These are phyloP conservation scores for Stachybotrys echinatus DNA, from an alignment of 2,329 filamentous ascomycete genomes.

Conservation along the genomic window DNA sequence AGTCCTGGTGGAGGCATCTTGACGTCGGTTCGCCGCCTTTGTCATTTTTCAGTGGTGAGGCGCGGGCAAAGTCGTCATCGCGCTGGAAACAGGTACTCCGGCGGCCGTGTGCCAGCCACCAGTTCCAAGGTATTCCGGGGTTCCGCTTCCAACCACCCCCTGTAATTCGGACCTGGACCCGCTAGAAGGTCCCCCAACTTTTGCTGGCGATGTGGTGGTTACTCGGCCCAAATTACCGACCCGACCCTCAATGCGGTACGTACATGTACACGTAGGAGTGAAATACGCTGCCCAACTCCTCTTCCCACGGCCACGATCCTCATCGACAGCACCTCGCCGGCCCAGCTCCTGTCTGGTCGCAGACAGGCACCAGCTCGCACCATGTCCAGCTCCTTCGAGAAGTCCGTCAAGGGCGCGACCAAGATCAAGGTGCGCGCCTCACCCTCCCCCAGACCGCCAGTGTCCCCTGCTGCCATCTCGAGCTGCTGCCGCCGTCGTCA, in stretches of 20 bases:
- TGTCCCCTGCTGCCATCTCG: background rate
- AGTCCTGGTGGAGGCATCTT: too few relatives aligned
- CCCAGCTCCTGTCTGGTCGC: conserved; percentile 1
- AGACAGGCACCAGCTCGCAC: conserved; percentile 8
- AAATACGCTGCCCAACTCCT: background rate
- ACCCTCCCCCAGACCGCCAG: conserved; percentile 4
- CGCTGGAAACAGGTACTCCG: background rate
- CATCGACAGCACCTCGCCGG: background rate
- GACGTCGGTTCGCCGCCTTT: too few relatives aligned
- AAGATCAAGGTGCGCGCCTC: conserved; percentile 74
- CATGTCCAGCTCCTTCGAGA: conserved; percentile 92
- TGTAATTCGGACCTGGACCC: background rate
- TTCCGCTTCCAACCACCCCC: background rate
- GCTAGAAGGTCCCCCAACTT: background rate
- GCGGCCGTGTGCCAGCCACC: background rate
- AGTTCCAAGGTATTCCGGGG: background rate
- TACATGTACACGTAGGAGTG: background rate
- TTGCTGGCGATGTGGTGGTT: background rate
- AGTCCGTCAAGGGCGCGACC: conserved; percentile 97
- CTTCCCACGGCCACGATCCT: background rate
- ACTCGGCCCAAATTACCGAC: background rate
- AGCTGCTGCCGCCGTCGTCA: background rate
- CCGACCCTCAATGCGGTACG: background rate
- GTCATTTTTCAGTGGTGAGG: too few relatives aligned
- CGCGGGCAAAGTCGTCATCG: background rate